phyloP scores from a whole-genome alignment of 345 rosid species.

The Brassica carinata region DNA sequence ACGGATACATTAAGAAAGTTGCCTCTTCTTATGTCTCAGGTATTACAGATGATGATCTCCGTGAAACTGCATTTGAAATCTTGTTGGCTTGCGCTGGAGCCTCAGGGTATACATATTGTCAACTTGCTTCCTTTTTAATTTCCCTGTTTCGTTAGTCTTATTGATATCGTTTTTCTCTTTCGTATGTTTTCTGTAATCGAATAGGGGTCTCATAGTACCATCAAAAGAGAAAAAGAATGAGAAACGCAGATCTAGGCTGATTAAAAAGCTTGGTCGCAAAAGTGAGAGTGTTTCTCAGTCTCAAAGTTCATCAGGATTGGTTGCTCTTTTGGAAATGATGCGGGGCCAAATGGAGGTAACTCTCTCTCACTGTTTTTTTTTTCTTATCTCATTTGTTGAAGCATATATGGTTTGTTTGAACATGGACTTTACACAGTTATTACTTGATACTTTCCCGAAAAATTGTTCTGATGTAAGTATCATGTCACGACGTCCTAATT shows the following conservation, averaged over 20 bases:
- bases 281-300: slow-evolving; percentile 65
- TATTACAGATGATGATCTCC: slow-evolving; percentile 86
- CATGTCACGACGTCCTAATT: slow-evolving; percentile 12
- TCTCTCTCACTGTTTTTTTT: slow-evolving; percentile 23
- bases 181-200: slow-evolving; percentile 22
- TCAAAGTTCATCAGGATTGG: slow-evolving; percentile 71
- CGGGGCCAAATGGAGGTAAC: slow-evolving; percentile 96
- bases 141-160: slow-evolving; percentile 10
- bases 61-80: slow-evolving; percentile 92
- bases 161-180: slow-evolving; percentile 1
- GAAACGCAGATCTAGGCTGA: slow-evolving; percentile 71
- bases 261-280: slow-evolving; percentile 92
- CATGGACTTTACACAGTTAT: slow-evolving; percentile 3
- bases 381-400: slow-evolving; percentile 5
- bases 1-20: slow-evolving; percentile 12
- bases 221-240: slow-evolving; percentile 88
- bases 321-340: slow-evolving; percentile 81
- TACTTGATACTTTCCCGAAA: background rate
- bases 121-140: slow-evolving; percentile 20
- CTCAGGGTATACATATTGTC: slow-evolving; percentile 63
- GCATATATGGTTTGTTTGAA: slow-evolving; percentile 11
- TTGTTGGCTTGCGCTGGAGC: slow-evolving; percentile 98
- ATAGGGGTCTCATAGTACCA: slow-evolving; percentile 91
- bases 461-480: slow-evolving; percentile 10
- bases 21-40: slow-evolving; percentile 48